Conservation (phyloP, 108 stramenopile genomes). For the Stephanodiscus triporus region DNA sequence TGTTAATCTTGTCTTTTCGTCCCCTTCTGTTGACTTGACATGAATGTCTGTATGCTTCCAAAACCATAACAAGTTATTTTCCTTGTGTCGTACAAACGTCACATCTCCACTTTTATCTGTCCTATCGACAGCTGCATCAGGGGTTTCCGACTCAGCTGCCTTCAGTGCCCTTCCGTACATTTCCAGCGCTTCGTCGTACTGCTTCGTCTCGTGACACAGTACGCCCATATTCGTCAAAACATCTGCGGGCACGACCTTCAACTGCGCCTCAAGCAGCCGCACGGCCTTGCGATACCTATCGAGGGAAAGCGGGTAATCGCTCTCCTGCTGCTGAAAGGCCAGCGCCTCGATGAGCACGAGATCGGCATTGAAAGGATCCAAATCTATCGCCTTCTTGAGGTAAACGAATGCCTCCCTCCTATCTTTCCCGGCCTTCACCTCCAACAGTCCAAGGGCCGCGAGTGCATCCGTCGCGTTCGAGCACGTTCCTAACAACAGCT, state of each 20-base stretch:
- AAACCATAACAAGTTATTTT: conserved; percentile 72
- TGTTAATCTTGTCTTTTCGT: conserved; percentile 28
- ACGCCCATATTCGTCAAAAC: conserved; percentile 85
- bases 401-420: conserved; percentile 68
- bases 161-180: conserved; percentile 68
- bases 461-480: conserved; percentile 85
- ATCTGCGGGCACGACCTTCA: conserved; percentile 54
- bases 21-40: conserved; percentile 20
- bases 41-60: conserved; percentile 51
- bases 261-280: conserved; percentile 65
- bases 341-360: conserved; percentile 78
- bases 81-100: conserved; percentile 58
- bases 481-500: conserved; percentile 62
- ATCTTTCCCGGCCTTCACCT: conserved; percentile 71
- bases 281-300: conserved; percentile 83
- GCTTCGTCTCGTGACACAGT: conserved; percentile 78
- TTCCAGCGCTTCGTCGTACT: conserved; percentile 69
- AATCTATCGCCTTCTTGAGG: conserved; percentile 81
- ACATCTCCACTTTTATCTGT: conserved; percentile 51
- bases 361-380: conserved; percentile 84
- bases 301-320: conserved; percentile 62
- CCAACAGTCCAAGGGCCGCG: conserved; percentile 73
- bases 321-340: conserved; percentile 82
- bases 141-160: conserved; percentile 40
- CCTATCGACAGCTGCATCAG: conserved; percentile 17